Base-by-base conservation (phyloP, 805 yeast genomes). In the Cyberlindnera sargentensis region DNA sequence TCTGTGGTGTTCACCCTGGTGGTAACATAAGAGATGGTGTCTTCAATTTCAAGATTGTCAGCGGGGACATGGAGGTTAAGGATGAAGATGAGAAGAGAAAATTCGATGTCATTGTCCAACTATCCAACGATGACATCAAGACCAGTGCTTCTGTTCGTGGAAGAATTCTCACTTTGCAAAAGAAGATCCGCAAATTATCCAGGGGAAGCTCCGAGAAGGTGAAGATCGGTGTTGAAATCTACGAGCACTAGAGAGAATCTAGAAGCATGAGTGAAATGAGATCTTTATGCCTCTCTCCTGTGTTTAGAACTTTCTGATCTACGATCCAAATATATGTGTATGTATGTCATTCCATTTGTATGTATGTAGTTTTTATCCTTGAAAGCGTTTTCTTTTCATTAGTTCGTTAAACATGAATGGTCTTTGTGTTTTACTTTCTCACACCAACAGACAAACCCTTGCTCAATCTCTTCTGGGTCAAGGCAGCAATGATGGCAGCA, bases 401-500 rank as follows among this genome's bases (percentile, higher is more conserved):
- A 20, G 36, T 27, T 8, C 20, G 5, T 5, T 15, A 15, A 15
- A 15, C 20, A 15, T 15, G 20, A 15, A 15, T 15, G 20, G 20
- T 15, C 20, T 15, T 15, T 15, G 20, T 15, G 20, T 8, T 24
- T 46, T 37, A 45, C 34, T 47, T 44, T 29, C 37, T 51, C 36
- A 67, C 58, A 57, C 91, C 91, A 48, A 84, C 82, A 48, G 87
- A 78, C 58, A 74, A 65, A 38, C 91, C 91, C 47, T 76, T 72
- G 52, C 70, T 73, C 58, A 82, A 71, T 71, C 99, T 82, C 64
- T 78, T 73, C 65, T 84, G 78, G 45, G 98, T 84, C 66, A 91
- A 76, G 36, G 98, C 97, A 43, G 99, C 98, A 68, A 93, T 91
- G 57, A 91, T 77, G 41, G 98, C 99, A 44, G 99, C 99, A 62